phyloP scores from a whole-genome alignment of 2,329 filamentous ascomycete species.

The Bipolaris bicolor region DNA sequence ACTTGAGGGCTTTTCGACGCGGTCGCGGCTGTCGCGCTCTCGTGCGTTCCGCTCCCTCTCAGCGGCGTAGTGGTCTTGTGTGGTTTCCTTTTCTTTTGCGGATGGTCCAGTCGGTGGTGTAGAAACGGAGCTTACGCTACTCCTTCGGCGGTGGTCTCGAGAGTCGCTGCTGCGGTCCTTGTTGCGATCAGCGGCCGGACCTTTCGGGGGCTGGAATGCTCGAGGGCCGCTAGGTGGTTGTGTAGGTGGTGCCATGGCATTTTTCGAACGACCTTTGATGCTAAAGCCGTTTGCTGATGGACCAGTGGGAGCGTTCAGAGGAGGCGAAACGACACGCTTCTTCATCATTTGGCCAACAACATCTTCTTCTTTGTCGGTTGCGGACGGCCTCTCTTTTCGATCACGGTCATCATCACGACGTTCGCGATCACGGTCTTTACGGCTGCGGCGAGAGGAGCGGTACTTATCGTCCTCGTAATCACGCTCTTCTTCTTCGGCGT shows the following conservation, averaged over 20 bases:
- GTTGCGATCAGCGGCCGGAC: constrained; percentile 45
- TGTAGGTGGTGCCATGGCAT: constrained; percentile 37
- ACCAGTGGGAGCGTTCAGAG: constrained; percentile 44
- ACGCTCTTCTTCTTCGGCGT: constrained; percentile 42
- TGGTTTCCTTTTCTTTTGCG: constrained; percentile 7
- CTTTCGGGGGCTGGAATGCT: constrained; percentile 44
- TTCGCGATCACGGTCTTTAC: constrained; percentile 52
- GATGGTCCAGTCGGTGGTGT: constrained; percentile 26
- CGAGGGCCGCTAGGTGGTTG: constrained; percentile 49
- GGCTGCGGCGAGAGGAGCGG: constrained; percentile 51
- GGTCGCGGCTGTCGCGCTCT: constrained; percentile 38
- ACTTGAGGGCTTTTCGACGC: constrained; percentile 29
- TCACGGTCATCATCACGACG: constrained; percentile 33
- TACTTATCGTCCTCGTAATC: constrained; percentile 49
- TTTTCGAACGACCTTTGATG: constrained; percentile 45
- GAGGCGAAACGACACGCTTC: constrained; percentile 40
- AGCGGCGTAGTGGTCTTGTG: constrained; percentile 67
- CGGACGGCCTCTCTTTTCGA: constrained; percentile 24
- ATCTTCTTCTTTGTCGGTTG: constrained; percentile 27
- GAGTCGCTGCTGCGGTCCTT: constrained; percentile 28
- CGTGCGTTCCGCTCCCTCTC: constrained; percentile 64
- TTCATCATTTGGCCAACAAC: constrained; percentile 37
- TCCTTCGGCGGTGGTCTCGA: constrained; percentile 27
- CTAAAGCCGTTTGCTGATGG: constrained; percentile 55
- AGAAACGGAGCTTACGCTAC: constrained; percentile 23